Evolutionary conservation across 352 stramenopile species (phyloP).

Genomic region (Phytophthora pseudosyringae): DNA sequence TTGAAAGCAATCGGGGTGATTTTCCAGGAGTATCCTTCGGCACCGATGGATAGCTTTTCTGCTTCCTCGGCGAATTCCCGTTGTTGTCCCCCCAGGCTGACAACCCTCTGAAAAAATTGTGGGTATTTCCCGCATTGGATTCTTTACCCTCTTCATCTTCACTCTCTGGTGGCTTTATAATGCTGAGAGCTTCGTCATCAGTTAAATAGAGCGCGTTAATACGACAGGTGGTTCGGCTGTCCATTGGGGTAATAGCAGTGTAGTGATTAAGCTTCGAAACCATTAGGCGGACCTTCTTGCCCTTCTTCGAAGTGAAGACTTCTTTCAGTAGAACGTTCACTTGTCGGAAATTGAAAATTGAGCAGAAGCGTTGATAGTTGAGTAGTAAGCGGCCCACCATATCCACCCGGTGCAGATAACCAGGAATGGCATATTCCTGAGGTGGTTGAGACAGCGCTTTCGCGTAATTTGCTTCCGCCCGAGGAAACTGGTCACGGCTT

Average conservation of each 20-base stretch:
- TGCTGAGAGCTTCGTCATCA: constrained; percentile 55
- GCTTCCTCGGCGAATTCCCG: constrained; percentile 29
- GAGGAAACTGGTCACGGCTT: constrained; percentile 43
- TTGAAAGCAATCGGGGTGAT: constrained; percentile 4
- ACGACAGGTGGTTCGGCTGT: constrained; percentile 32
- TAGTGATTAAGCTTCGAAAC: constrained; percentile 69
- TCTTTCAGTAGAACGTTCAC: constrained; percentile 57
- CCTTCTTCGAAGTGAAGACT: constrained; percentile 53
- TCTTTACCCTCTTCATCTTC: constrained; percentile 2
- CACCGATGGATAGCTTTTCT: constrained; percentile 9
- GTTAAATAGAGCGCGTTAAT: constrained; percentile 69
- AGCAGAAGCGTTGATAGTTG: constrained; percentile 80
- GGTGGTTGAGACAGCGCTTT: constrained; percentile 49
- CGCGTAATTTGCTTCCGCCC: constrained; percentile 62
- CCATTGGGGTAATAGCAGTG: constrained; percentile 44
- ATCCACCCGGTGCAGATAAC: constrained; percentile 64
- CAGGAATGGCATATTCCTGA: constrained; percentile 54
- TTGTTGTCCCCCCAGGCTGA: constrained; percentile 24
- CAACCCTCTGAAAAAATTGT: constrained; percentile 6
- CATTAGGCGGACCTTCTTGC: constrained; percentile 59
- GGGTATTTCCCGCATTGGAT: background rate
- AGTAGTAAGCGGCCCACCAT: constrained; percentile 66
- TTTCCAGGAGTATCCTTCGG: constrained; percentile 18
- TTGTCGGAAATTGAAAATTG: constrained; percentile 65
- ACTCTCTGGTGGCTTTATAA: constrained; percentile 9